Base-by-base conservation (phyloP, 2,329 filamentous ascomycete species). In the Colletotrichum chlorophyti region DNA sequence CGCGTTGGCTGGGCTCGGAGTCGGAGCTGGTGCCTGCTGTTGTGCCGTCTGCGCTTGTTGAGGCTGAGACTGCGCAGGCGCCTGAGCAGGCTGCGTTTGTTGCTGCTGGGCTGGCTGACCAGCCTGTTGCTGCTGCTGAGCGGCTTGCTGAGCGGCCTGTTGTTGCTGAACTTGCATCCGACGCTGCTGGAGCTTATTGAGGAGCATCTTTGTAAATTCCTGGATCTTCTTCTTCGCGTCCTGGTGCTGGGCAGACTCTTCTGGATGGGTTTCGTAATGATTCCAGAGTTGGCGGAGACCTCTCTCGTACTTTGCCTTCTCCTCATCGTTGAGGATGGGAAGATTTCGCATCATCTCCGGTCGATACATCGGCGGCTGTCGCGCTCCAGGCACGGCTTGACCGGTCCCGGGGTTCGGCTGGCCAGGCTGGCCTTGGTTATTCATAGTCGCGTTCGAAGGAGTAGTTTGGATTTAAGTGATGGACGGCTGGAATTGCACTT, bases 141-240 rank as follows among this genome's bases (percentile, higher is more conserved):
- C 64, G 31, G 69, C 66, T 24, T 67, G 66, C 26, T 69, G 65
- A 31, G 69, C 66, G 14, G 72, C 69, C 41, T 72, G 70, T 24
- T 73, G 70, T 8, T 72, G 69, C 46, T 74, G 73, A 2, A 64
- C 65, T 26, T 74, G 69, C 15, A 74, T 69, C 19, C 69, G 65
- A 35, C 67, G 48, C 60, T 63, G 47, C 48, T 81, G 76, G 5
- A 85, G 76, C 69, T 86, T 87, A 0, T 69, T 70, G 3, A 78
- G 70, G 2, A 89, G 76, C 70, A 84, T 85, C 38, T 78, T 78
- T 0, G 85, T 84, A 66, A 89, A 88, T 8, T 88, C 84, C 6
- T 74, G 69, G 19, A 89, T 82, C 71, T 87, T 88, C 35, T 78
- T 77, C 62, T 79, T 80, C 0, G 85, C 84, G 0, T 75, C 73